Base-by-base conservation (phyloP, 2,329 filamentous ascomycete species). In the Fusarium gaditjirri region DNA sequence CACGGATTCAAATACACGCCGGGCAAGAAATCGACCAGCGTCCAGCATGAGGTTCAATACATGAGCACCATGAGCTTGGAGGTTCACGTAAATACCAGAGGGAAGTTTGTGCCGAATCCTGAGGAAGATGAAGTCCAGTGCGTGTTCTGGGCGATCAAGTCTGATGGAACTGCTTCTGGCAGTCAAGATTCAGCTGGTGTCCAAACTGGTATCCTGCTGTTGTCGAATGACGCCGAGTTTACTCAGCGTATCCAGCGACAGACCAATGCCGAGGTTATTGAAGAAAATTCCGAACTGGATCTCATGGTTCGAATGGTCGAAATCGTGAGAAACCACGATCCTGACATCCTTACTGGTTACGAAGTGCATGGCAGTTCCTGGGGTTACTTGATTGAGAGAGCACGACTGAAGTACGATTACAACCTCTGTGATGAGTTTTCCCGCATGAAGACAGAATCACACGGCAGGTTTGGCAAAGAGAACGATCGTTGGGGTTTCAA, bases 21-120 rank as follows among this genome's bases (percentile, higher is more conserved):
- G 74, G 93, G 91, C 77, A 87, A 88, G 68, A 89, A 90, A 73
- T 91, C 91, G 3, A 93, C 91, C 1, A 94, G 91, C 73, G 90
- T 97, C 23, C 89, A 94, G 76, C 93, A 95, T 73, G 94, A 97
- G 80, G 91, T 90, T 6, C 93, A 96, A 75, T 97, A 97, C 80
- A 98, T 99, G 96, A 97, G 93, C 74, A 94, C 92, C 23, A 95
- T 99, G 93, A 97, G 94, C 73, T 82, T 99, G 11, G 96, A 99
- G 79, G 84, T 98, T 8, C 95, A 99, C 78, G 92, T 97, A 69
- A 97, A 97, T 75, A 96, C 93, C 8, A 88, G 95, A 61, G 94
- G 90, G 11, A 90, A 89, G 53, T 86, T 98, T 13, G 88, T 94
- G 5, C 94, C 96, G 2, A 94, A 99, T 77, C 96, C 96, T 0